Conservation (phyloP, 2,329 filamentous ascomycete genomes). For the Ophiostoma piceae region DNA sequence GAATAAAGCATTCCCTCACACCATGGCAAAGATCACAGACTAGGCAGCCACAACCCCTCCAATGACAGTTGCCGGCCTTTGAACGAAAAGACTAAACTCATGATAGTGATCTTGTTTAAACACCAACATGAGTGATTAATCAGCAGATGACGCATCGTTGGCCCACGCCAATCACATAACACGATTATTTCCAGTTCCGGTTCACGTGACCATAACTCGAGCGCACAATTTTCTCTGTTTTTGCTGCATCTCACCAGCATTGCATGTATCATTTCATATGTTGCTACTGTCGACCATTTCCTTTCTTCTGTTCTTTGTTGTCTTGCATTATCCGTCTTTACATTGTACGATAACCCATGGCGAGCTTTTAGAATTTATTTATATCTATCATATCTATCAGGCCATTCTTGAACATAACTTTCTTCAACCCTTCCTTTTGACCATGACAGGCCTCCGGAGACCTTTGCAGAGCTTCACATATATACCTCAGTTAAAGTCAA, state of each 20-base stretch:
- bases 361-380: slow-evolving; percentile 2
- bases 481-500: no score
- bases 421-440: no score
- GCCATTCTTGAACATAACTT: not conserved
- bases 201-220: not conserved
- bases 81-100: not conserved
- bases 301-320: no score
- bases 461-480: no score
- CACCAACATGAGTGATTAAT: not conserved
- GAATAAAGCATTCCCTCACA: not conserved
- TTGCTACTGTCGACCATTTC: not conserved
- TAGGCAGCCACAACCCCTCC: slow-evolving; percentile 1
- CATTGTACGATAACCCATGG: slow-evolving; percentile 9
- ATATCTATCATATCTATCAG: not conserved
- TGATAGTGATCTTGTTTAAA: not conserved
- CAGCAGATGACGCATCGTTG: not conserved
- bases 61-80: not conserved
- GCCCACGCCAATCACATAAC: slow-evolving; percentile 10
- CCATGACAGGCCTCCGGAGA: no score
- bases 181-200: not conserved
- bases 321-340: not conserved
- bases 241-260: not conserved
- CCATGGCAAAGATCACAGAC: not conserved
- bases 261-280: not conserved
- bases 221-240: not conserved